Percentiles rank a stretch among this genome's conserved stretches.
phyloP scores from a whole-genome alignment of 805 yeast genomes.

The Lachancea nothofagi region DNA sequence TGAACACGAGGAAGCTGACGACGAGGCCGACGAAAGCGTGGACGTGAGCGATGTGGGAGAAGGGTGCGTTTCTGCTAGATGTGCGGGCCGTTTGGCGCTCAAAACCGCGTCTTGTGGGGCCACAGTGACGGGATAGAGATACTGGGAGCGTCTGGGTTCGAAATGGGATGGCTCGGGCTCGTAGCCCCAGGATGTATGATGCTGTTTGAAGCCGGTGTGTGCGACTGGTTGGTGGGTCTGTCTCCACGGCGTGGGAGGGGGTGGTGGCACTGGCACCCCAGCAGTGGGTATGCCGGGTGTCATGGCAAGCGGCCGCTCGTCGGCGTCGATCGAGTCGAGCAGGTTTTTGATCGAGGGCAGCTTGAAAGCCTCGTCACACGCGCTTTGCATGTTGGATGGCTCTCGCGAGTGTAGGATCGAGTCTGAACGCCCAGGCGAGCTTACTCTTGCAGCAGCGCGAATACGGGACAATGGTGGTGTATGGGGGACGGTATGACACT shows the following conservation, averaged over 20 bases:
- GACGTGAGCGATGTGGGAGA: not conserved
- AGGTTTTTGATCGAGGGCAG: constrained; percentile 9
- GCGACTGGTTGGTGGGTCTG: not conserved
- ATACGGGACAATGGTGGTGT: no score
- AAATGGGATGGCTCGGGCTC: no score
- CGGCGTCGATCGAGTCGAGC: constrained; percentile 9
- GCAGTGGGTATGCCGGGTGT: not conserved
- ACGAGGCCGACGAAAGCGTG: constrained; percentile 1
- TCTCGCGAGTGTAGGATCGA: no score
- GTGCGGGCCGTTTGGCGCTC: no score
- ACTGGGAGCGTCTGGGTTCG: no score
- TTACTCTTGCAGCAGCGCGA: no score
- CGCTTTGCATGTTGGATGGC: no score
- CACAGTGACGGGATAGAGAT: no score
- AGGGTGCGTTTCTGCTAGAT: not conserved
- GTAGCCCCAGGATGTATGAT: no score
- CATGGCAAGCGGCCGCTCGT: not conserved
- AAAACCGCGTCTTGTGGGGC: no score
- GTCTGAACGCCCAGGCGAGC: no score
- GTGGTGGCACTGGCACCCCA: not conserved
- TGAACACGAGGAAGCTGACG: not conserved
- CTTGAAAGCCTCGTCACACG: constrained; percentile 2
- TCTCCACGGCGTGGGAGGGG: not conserved
- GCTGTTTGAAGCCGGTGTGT: not conserved
- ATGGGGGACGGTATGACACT: no score